A percentile compares a stretch with the other conserved stretches of the same genome.
Conservation (phyloP, 192 early-diverging fungal genomes). For the Coemansia reversa region DNA sequence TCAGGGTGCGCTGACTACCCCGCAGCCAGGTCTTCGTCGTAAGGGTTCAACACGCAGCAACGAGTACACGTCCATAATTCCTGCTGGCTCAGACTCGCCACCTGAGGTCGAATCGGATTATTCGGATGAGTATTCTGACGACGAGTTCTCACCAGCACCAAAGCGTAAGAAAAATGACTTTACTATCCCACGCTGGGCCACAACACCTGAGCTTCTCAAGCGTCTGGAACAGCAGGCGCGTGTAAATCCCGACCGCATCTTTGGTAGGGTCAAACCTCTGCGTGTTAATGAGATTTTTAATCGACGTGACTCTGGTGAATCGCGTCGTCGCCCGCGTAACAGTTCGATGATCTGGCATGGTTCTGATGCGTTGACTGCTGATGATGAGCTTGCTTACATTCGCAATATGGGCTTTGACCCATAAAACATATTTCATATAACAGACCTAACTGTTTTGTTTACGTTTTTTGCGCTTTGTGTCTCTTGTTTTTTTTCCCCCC, state of each 20-base stretch:
- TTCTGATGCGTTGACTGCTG: slow-evolving; percentile 42
- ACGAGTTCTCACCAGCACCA: slow-evolving; percentile 48
- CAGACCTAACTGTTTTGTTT: slow-evolving; percentile 10
- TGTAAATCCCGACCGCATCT: slow-evolving; percentile 53
- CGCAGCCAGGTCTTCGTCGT: slow-evolving; percentile 2
- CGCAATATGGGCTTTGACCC: slow-evolving; percentile 52
- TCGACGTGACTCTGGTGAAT: slow-evolving; percentile 14
- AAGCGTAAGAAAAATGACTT: slow-evolving; percentile 50
- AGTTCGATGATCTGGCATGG: slow-evolving; percentile 56
- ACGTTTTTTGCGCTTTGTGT: slow-evolving; percentile 2
- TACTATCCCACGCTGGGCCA: slow-evolving; percentile 49
- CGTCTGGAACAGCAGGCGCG: slow-evolving; percentile 39
- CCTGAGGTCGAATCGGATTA: slow-evolving; percentile 52
- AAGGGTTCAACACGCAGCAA: slow-evolving; percentile 17
- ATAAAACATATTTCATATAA: not conserved
- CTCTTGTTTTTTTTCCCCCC: slow-evolving; percentile 5
- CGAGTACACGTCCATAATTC: slow-evolving; percentile 48
- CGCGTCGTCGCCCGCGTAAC: slow-evolving; percentile 40
- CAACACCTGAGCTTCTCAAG: slow-evolving; percentile 48
- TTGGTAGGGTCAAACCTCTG: slow-evolving; percentile 49
- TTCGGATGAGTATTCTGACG: slow-evolving; percentile 53
- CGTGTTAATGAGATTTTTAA: slow-evolving; percentile 53
- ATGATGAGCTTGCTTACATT: slow-evolving; percentile 51
- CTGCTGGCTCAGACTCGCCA: slow-evolving; percentile 36
- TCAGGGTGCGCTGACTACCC: slow-evolving; percentile 6